Evolutionary conservation across 805 yeast genomes (phyloP).

Genomic region (Hanseniaspora clermontiae): DNA sequence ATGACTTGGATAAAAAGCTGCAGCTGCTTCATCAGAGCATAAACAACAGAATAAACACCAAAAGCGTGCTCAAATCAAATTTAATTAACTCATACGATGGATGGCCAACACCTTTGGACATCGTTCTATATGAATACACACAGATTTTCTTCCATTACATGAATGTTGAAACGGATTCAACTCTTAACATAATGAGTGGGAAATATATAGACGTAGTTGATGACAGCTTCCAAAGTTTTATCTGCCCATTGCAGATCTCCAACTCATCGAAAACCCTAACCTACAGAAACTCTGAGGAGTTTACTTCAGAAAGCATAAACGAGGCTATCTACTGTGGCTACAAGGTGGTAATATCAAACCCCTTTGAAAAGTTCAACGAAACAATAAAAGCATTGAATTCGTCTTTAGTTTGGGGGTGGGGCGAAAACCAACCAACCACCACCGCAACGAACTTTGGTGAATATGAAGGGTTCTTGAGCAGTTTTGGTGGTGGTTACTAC

Average conservation of each 20-base stretch:
- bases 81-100: background rate
- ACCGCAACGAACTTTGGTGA: slow-evolving; percentile 17
- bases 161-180: slow-evolving; percentile 3
- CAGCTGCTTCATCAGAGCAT: background rate
- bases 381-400: slow-evolving; percentile 27
- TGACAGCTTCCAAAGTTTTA: background rate
- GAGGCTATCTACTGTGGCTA: slow-evolving; percentile 44
- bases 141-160: slow-evolving; percentile 1
- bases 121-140: background rate
- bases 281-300: background rate
- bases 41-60: background rate
- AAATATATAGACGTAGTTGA: background rate
- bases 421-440: slow-evolving; percentile 37
- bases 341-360: slow-evolving; percentile 48
- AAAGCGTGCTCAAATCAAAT: background rate
- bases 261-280: background rate
- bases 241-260: background rate
- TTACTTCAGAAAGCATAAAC: slow-evolving; percentile 20
- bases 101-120: slow-evolving; percentile 2
- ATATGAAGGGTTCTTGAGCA: slow-evolving; percentile 15
- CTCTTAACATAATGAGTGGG: background rate
- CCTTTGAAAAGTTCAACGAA: slow-evolving; percentile 18
- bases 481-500: slow-evolving; percentile 1
- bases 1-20: background rate
- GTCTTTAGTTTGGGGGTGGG: slow-evolving; percentile 65